Evolutionary conservation across 2,329 filamentous ascomycete species (phyloP), one percentile per base, ranked within the genome.

Genomic region (Leptographium radiaticola): DNA sequence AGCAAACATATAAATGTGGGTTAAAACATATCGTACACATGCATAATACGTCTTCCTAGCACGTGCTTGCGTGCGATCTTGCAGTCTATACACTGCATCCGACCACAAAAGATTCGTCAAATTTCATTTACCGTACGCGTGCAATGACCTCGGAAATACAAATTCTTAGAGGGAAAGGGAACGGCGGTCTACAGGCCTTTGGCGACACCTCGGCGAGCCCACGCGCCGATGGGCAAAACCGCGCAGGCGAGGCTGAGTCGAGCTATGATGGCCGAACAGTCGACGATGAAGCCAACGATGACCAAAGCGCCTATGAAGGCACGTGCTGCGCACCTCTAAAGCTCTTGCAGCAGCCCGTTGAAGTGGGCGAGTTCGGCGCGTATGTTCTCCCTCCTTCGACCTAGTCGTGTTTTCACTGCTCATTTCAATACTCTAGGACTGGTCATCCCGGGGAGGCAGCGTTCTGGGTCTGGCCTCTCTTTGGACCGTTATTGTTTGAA

Each of bases 401-500:
- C 31, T 4, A 15, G 50, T 51, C 30, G 18, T 25, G 30, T 30
- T 36, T 46, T 33, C 16, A 10, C 4, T 18, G 8, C 39, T 4
- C 34, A 15, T 31, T 20, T 38, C 30, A 30, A 51, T 38, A 31
- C 31, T 52, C 50, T 15, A 49, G 36, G 18, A 30, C 48, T 31
- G 53, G 56, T 40, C 56, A 62, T 55, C 64, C 62, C 18, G 61
- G 64, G 54, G 59, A 66, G 4, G 62, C 63, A 18, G 64, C 75
- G 3, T 87, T 88, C 64, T 74, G 70, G 62, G 68, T 78, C 13
- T 76, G 77, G 63, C 86, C 86, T 0, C 67, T 83, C 43, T 68
- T 86, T 42, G 84, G 82, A 0, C 77, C 84, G 0, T 67, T 90
- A 43, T 71, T 90, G 12, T 87, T 90, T 66, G 80, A 86, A 59